These are phyloP conservation scores for Apiotrichum veenhuisii DNA, from an alignment of 1,284 basidiomycete genomes.

Conservation along the genomic window DNA sequence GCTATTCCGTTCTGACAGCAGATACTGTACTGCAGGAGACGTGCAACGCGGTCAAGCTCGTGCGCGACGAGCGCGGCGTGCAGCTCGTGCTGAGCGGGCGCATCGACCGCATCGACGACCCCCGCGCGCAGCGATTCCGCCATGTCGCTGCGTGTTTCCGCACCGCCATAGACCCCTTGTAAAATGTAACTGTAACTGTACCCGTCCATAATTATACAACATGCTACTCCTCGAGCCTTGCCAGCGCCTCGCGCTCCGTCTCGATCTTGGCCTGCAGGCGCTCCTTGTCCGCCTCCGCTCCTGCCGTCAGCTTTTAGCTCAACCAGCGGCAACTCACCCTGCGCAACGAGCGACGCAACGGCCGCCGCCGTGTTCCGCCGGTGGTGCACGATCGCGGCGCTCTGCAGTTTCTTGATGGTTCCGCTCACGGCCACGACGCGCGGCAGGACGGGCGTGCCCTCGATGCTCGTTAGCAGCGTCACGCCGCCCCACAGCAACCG, in stretches of 20 bases:
- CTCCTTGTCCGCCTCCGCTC: conserved; percentile 15
- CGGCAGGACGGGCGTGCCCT: conserved; percentile 27
- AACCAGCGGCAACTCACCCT: conserved; percentile 5
- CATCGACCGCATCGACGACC: conserved; percentile 2
- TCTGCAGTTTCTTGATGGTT: conserved; percentile 46
- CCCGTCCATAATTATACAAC: conserved; percentile 14
- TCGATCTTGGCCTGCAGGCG: conserved; percentile 9
- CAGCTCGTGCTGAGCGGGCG: conserved; percentile 7
- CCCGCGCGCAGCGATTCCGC: conserved; percentile 9
- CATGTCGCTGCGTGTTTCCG: conserved; percentile 14
- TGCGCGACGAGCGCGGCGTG: conserved; percentile 16
- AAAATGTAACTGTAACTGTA: background rate
- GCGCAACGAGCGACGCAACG: conserved; percentile 19
- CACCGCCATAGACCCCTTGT: background rate
- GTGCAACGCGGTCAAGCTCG: conserved; percentile 15
- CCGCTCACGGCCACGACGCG: conserved; percentile 43
- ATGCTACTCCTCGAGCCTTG: conserved; percentile 16
- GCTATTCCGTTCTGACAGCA: background rate
- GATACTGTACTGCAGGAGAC: conserved; percentile 6
- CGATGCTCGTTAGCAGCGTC: conserved; percentile 27
- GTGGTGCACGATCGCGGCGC: conserved; percentile 40
- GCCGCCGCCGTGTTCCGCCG: conserved; percentile 27
- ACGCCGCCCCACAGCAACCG: conserved; percentile 33
- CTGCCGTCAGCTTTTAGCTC: conserved; percentile 2
- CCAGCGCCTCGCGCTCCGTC: conserved; percentile 13